Conservation (phyloP, 257 asterid species). For the Fraxinus pennsylvanica region DNA sequence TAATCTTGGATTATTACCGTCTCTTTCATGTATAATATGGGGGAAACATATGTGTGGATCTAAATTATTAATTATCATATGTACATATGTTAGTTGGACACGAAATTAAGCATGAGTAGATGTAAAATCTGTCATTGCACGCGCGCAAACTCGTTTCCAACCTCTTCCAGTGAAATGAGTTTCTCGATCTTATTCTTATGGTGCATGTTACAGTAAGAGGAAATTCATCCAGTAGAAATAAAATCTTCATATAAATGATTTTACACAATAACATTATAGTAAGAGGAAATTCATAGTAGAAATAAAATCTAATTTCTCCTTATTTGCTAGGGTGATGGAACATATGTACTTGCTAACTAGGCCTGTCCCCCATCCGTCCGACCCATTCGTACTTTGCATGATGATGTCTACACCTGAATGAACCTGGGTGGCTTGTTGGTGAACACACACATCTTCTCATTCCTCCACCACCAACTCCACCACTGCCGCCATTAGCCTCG, state of each 20-base stretch:
- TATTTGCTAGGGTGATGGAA: not conserved
- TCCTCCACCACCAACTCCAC: conserved; percentile 28
- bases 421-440: conserved; percentile 31
- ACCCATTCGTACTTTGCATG: conserved; percentile 21
- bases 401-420: conserved; percentile 29
- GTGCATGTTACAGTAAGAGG: conserved; percentile 13
- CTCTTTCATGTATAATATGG: not conserved
- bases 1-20: not conserved
- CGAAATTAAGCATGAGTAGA: not conserved
- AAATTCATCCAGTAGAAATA: conserved; percentile 16
- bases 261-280: conserved; percentile 2
- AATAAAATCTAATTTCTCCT: conserved; percentile 11
- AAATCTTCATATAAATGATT: conserved; percentile 11
- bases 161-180: not conserved
- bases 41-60: not conserved
- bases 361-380: conserved; percentile 28
- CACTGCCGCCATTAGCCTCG: conserved; percentile 21
- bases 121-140: not conserved
- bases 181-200: not conserved
- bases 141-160: not conserved
- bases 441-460: conserved; percentile 26
- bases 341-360: conserved; percentile 22
- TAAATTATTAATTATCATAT: not conserved
- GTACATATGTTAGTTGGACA: not conserved
- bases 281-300: conserved; percentile 19